Conservation (phyloP, 768 basidiomycete genomes). For the Crepidotus variabilis region DNA sequence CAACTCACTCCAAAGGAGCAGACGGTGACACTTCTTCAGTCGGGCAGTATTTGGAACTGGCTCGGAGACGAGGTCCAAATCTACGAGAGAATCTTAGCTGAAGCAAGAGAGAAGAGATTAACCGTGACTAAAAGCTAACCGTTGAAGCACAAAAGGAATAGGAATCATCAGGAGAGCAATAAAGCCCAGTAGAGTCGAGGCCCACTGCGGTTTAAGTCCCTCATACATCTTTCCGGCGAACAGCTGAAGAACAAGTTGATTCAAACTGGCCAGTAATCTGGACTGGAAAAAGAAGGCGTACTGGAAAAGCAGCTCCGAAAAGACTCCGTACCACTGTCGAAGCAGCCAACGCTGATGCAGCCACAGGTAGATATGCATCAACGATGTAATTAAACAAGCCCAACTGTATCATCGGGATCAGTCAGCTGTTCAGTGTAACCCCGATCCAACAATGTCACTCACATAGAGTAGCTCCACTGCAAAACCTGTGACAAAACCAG, state of each 20-base stretch:
- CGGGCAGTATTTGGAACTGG: slow-evolving; percentile 40
- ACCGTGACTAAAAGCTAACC: slow-evolving; percentile 26
- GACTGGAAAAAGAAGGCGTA: slow-evolving; percentile 17
- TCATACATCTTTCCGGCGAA: slow-evolving; percentile 56
- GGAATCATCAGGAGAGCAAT: slow-evolving; percentile 50
- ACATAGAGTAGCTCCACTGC: slow-evolving; percentile 54
- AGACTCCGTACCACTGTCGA: slow-evolving; percentile 50
- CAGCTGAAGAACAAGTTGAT: slow-evolving; percentile 28
- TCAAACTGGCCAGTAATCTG: not conserved
- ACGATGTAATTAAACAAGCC: slow-evolving; percentile 58
- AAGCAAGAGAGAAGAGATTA: not conserved
- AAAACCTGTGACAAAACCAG: slow-evolving; percentile 49
- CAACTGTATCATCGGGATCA: slow-evolving; percentile 29
- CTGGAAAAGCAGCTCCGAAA: slow-evolving; percentile 51
- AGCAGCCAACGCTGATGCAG: slow-evolving; percentile 55
- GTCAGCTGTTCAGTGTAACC: not conserved
- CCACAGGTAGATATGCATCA: slow-evolving; percentile 51
- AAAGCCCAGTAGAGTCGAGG: slow-evolving; percentile 53
- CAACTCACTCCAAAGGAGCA: not conserved
- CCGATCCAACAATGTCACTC: slow-evolving; percentile 16
- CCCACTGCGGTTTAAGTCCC: slow-evolving; percentile 49
- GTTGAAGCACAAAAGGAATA: slow-evolving; percentile 44
- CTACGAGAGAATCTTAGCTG: slow-evolving; percentile 13
- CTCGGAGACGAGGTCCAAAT: slow-evolving; percentile 40
- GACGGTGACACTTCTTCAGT: slow-evolving; percentile 9